Base-by-base conservation (phyloP, 352 stramenopile genomes). In the Globisporangium nodosum region DNA sequence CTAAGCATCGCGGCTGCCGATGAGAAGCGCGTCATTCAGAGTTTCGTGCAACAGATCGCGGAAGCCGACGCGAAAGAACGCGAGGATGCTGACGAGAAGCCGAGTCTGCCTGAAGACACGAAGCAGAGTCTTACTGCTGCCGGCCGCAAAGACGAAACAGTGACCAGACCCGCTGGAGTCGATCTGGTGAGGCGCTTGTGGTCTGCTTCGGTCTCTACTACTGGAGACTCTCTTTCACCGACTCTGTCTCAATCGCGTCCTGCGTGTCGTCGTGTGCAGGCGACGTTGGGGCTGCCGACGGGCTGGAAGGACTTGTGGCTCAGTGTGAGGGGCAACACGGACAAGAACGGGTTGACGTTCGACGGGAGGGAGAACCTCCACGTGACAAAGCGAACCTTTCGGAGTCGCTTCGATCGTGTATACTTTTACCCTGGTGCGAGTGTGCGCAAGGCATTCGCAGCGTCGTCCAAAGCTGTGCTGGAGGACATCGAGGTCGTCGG, bases 311-410 rank as follows among this genome's bases (percentile, higher is more conserved):
- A 92, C 47, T 70, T 89, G 4, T 92, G 82, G 82, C 59, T 92
- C 37, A 73, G 64, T 0, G 71, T 90, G 12, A 56, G 61, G 8
- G 79, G 78, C 21, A 88, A 90, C 42, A 87, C 82, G 3, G 80
- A 92, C 54, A 70, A 85, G 47, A 92, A 92, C 20, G 82, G 82
- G 0, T 81, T 71, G 63, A 92, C 82, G 21, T 92, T 87, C 52
- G 82, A 92, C 47, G 82, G 78, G 20, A 72, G 73, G 37, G 62
- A 58, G 7, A 92, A 92, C 49, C 62, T 54, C 0, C 54, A 90
- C 53, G 81, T 92, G 52, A 66, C 66, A 39, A 89, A 77, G 63
- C 69, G 63, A 39, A 67, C 76, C 3, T 88, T 85, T 49, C 82
- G 72, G 18, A 92, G 80, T 61, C 82, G 82, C 13, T 66, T 92